A percentile compares a stretch with the other conserved stretches of the same genome.
These are phyloP conservation scores for Escovopsis sp. DNA, from an alignment of 2,329 filamentous ascomycete species.

Conservation along the genomic window DNA sequence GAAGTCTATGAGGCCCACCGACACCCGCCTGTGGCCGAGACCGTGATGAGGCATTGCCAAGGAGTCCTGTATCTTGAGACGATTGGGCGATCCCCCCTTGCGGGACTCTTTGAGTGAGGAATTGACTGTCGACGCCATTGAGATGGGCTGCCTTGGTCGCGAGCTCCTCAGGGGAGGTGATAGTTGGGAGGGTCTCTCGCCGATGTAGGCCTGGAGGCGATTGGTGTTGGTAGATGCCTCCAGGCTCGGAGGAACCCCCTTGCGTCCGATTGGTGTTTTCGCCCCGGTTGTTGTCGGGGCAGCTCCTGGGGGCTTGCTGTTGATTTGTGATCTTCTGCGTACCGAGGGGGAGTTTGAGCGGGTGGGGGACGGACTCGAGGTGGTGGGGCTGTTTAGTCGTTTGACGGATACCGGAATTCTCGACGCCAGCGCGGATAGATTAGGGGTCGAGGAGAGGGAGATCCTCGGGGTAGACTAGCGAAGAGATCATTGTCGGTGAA, in stretches of 20 bases:
- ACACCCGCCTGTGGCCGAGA: conserved; percentile 36
- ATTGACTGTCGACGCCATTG: conserved; percentile 55
- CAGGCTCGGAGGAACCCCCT: conserved; percentile 26
- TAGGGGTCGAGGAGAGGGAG: conserved; percentile 11
- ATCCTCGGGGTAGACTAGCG: conserved; percentile 6
- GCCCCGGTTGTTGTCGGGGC: conserved; percentile 22
- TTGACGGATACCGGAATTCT: conserved; percentile 32
- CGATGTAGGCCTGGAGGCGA: conserved; percentile 60
- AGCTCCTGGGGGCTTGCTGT: conserved; percentile 21
- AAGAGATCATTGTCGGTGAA: not conserved
- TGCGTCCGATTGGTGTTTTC: conserved; percentile 26
- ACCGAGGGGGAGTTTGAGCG: conserved; percentile 42
- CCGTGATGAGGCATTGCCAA: conserved; percentile 23
- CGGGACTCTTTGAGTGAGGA: conserved; percentile 53
- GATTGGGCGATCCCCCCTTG: conserved; percentile 32
- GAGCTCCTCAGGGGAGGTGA: conserved; percentile 73
- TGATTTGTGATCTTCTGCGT: conserved; percentile 26
- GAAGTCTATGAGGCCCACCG: conserved; percentile 68
- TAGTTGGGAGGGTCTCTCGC: conserved; percentile 52
- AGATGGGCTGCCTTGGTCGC: conserved; percentile 65
- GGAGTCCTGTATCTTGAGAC: conserved; percentile 14
- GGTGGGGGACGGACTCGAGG: conserved; percentile 35
- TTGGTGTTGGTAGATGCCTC: conserved; percentile 37
- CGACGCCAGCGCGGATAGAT: conserved; percentile 19
- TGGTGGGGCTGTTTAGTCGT: conserved; percentile 29